Percentiles rank a stretch among this genome's conserved stretches.
phyloP scores from a whole-genome alignment of 257 asterid species.

The Misopates orontium region DNA sequence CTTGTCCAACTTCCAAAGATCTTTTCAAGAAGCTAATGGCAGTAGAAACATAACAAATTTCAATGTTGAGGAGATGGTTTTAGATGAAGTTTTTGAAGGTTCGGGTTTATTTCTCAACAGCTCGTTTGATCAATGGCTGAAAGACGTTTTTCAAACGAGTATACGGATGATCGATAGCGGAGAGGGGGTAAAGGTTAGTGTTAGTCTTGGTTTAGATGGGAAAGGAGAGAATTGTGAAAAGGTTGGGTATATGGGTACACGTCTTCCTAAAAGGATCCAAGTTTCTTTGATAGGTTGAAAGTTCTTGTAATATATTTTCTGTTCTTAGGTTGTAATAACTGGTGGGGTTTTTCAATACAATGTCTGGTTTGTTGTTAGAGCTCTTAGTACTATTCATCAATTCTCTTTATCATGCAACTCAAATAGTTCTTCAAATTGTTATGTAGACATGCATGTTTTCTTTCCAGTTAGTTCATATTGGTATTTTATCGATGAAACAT shows the following conservation, averaged over 20 bases:
- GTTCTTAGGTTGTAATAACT: constrained; percentile 40
- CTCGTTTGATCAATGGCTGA: constrained; percentile 66
- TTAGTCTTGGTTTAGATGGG: constrained; percentile 61
- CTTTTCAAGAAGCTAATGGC: constrained; percentile 35
- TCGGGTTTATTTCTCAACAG: constrained; percentile 46
- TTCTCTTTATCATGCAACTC: neutral
- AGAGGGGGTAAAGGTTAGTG: constrained; percentile 31
- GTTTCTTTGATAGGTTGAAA: constrained; percentile 52
- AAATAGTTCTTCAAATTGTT: too few relatives aligned
- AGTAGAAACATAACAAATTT: constrained; percentile 27
- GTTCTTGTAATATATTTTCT: constrained; percentile 41
- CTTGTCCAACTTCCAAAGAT: constrained; percentile 36
- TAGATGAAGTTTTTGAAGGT: constrained; percentile 46
- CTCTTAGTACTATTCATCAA: too few relatives aligned
- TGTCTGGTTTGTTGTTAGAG: constrained; percentile 38
- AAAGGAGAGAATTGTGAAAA: constrained; percentile 35
- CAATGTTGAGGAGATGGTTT: constrained; percentile 43
- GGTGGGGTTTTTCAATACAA: constrained; percentile 38
- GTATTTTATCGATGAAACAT: too few relatives aligned
- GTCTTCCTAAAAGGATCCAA: constrained; percentile 68
- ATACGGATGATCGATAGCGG: constrained; percentile 31
- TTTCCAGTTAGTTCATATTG: too few relatives aligned
- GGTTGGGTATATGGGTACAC: constrained; percentile 64
- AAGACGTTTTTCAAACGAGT: constrained; percentile 52
- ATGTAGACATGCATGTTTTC: too few relatives aligned